phyloP scores from a whole-genome alignment of 768 basidiomycete genomes.

The Baorangia bicolor region DNA sequence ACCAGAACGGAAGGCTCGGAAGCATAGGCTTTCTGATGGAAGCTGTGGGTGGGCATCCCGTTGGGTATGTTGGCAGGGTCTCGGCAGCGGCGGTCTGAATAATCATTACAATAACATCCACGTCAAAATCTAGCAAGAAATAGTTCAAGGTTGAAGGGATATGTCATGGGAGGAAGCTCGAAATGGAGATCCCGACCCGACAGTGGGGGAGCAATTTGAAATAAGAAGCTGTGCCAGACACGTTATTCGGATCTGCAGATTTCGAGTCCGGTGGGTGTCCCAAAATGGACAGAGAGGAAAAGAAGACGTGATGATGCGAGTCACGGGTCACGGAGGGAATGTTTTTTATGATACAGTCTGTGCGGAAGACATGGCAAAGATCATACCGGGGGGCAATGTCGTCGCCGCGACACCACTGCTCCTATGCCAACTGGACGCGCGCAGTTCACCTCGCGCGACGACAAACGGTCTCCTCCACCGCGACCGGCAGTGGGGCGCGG shows the following conservation, averaged over 20 bases:
- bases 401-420: neutral
- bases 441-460: neutral
- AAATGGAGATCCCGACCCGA: slow-evolving; percentile 14
- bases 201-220: slow-evolving; percentile 24
- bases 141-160: neutral
- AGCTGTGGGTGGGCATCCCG: slow-evolving; percentile 1
- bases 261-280: slow-evolving; percentile 3
- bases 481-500: neutral
- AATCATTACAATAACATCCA: neutral
- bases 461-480: neutral
- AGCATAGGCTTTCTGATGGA: slow-evolving; percentile 24
- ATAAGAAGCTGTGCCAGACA: slow-evolving; percentile 29
- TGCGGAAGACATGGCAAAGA: neutral
- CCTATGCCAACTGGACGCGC: slow-evolving; percentile 8
- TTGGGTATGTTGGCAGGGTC: neutral
- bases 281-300: slow-evolving; percentile 14
- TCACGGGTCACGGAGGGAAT: slow-evolving; percentile 23
- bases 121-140: neutral
- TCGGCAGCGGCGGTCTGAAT: neutral
- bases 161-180: slow-evolving; percentile 1
- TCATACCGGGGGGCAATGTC: slow-evolving; percentile 1
- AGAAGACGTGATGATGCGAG: slow-evolving; percentile 5
- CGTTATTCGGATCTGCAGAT: slow-evolving; percentile 37
- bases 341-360: no score
- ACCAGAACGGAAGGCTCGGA: neutral